These are phyloP conservation scores for Cyclotella baltica DNA, from an alignment of 108 stramenopile genomes.

Conservation along the genomic window DNA sequence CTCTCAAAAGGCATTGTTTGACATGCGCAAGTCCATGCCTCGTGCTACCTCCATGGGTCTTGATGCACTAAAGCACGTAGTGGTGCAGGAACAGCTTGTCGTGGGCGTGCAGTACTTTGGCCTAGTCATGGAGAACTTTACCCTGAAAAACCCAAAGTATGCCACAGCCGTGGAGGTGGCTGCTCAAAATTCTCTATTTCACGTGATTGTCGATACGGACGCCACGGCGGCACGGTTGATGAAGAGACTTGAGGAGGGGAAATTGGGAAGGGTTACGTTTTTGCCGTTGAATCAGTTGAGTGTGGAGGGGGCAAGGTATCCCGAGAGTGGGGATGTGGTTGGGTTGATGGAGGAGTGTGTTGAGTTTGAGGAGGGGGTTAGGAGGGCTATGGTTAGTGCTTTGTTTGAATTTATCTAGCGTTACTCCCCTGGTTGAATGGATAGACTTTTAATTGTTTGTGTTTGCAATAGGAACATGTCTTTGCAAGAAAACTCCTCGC, in stretches of 20 bases:
- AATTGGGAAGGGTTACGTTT: slow-evolving; percentile 96
- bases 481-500: slow-evolving; percentile 95
- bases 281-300: slow-evolving; percentile 95
- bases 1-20: slow-evolving; percentile 58
- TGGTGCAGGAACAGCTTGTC: slow-evolving; percentile 73
- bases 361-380: slow-evolving; percentile 78
- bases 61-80: slow-evolving; percentile 77
- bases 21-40: slow-evolving; percentile 88
- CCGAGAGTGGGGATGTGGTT: slow-evolving; percentile 77
- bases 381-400: slow-evolving; percentile 80
- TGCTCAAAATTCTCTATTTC: slow-evolving; percentile 94
- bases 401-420: background rate
- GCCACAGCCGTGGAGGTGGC: slow-evolving; percentile 94
- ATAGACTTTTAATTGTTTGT: background rate
- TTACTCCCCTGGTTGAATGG: background rate
- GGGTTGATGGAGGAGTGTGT: slow-evolving; percentile 77
- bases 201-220: slow-evolving; percentile 98
- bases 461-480: slow-evolving; percentile 63
- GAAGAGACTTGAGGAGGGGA: slow-evolving; percentile 83
- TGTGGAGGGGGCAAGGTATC: slow-evolving; percentile 69
- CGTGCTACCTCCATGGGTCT: slow-evolving; percentile 87
- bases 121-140: slow-evolving; percentile 92
- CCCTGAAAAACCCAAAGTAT: slow-evolving; percentile 81
- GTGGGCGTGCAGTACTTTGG: slow-evolving; percentile 89
- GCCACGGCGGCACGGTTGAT: slow-evolving; percentile 94